Conservation (phyloP, 139 green algal genomes). For the Chlorella sp. region DNA sequence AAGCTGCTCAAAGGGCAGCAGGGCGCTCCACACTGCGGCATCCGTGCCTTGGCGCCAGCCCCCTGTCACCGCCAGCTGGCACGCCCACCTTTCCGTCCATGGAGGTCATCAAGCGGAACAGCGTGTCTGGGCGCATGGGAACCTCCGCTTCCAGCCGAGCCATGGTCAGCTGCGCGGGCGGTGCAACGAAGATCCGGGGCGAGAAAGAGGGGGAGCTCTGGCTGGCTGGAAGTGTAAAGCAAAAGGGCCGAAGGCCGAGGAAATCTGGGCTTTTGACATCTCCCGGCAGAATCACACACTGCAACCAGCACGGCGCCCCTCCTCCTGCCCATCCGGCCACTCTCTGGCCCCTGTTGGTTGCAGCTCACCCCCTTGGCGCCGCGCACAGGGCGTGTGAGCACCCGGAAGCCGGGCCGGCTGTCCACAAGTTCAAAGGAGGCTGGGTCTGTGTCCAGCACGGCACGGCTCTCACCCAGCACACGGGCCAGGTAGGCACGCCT, state of each 20-base stretch:
- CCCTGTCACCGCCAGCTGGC: neutral
- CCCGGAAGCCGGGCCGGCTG: neutral
- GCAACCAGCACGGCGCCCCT: neutral
- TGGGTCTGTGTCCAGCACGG: neutral
- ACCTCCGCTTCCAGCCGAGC: slow-evolving; percentile 19
- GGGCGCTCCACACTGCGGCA: neutral
- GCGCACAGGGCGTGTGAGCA: neutral
- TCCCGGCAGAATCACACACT: neutral
- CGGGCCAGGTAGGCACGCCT: neutral
- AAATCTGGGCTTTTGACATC: neutral
- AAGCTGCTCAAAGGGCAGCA: too few species aligned
- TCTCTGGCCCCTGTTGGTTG: too few species aligned
- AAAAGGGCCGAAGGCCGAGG: neutral
- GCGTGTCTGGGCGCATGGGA: slow-evolving; percentile 5
- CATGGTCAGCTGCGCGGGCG: neutral
- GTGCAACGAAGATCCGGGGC: neutral
- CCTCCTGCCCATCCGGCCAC: neutral
- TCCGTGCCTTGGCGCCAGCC: neutral
- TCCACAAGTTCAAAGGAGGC: neutral
- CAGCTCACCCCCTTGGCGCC: neutral
- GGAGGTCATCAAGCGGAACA: neutral
- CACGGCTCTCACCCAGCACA: neutral
- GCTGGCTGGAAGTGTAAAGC: neutral
- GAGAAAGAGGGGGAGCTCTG: neutral
- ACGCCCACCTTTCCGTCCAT: neutral